Base-by-base conservation (phyloP, 371 early-diverging fungal species). In the Rhizomucor miehei region DNA sequence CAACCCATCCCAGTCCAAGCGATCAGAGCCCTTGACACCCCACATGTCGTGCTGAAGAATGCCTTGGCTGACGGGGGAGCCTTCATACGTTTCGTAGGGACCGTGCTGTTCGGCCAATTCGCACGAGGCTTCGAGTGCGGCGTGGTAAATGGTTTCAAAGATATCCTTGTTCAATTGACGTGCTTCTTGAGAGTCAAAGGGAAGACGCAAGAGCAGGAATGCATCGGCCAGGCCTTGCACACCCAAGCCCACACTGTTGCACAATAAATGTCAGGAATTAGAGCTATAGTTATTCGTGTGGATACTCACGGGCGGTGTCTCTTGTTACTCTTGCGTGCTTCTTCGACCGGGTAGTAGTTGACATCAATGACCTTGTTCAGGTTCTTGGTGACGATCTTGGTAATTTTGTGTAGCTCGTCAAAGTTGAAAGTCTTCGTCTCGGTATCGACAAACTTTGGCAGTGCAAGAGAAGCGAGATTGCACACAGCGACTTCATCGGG, bases 141-240 rank as follows among this genome's bases (percentile, higher is more conserved):
- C 95, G 59, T 86, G 94, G 75, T 99, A 99, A 48, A 99, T 92
- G n/a, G 96, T 93, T 74, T 99, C 99, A 71, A 97, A 98, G 63
- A 99, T 95, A 34, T 89, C 75, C 63, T 74, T 84, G 79, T 99
- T 99, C 49, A 99, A 71, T 35, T 76, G 66, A 35, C 83, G 74
- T 8, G 99, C 98, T 66, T 90, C 89, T 13, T 82, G 71, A 16
- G 92, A 92, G 51, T 99, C 99, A 65, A 98, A 99, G 9, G 99
- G 90, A 69, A 87, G 84, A 49, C 94, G 89, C 80, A 99, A 82
- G 71, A 89, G 80, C 67, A 95, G 86, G 71, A 99, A 99, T 1
- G 94, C 85, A 74, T 99, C 99, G 6, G 99, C 99, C 35, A 99
- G 84, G 24, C 99, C 99, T 75, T 99, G 99, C 2, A 99, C 95